Evolutionary conservation across 495 filamentous ascomycete genomes (phyloP).

Genomic region (Penicillium verhagenii): DNA sequence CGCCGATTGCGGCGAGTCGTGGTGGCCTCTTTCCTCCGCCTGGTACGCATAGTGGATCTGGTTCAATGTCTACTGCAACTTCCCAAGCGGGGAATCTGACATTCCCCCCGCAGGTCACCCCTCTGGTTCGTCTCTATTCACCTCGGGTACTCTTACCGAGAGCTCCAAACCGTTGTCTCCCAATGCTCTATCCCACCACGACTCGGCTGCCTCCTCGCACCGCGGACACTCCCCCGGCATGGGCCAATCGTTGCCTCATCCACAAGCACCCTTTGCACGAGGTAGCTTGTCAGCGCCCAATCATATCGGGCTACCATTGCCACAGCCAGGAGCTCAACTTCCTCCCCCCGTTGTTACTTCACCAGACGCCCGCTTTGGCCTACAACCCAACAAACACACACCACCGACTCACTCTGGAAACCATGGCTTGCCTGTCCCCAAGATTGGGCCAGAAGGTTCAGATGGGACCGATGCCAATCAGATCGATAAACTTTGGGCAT

Average conservation of each 20-base stretch:
- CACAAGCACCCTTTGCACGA: constrained; percentile 64
- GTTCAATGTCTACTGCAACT: constrained; percentile 52
- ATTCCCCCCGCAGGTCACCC: constrained; percentile 46
- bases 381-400: constrained; percentile 37
- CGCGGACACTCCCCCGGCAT: constrained; percentile 70
- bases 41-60: constrained; percentile 47
- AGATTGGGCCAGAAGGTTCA: constrained; percentile 27
- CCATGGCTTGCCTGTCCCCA: constrained; percentile 32
- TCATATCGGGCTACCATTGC: constrained; percentile 38
- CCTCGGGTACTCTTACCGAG: constrained; percentile 74
- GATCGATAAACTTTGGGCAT: constrained; percentile 45
- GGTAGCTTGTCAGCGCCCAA: constrained; percentile 28
- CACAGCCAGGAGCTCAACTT: constrained; percentile 46
- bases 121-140: constrained; percentile 59
- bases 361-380: constrained; percentile 45
- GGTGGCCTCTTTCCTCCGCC: constrained; percentile 55
- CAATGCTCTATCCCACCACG: constrained; percentile 58
- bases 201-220: constrained; percentile 50
- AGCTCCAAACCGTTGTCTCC: constrained; percentile 86
- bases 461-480: constrained; percentile 26
- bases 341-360: constrained; percentile 52
- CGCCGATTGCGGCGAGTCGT: constrained; percentile 59
- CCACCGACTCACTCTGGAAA: constrained; percentile 41
- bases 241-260: constrained; percentile 56
- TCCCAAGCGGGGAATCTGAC: constrained; percentile 48